phyloP scores from a whole-genome alignment of 345 rosid genomes.

The Melaleuca quinquenervia region DNA sequence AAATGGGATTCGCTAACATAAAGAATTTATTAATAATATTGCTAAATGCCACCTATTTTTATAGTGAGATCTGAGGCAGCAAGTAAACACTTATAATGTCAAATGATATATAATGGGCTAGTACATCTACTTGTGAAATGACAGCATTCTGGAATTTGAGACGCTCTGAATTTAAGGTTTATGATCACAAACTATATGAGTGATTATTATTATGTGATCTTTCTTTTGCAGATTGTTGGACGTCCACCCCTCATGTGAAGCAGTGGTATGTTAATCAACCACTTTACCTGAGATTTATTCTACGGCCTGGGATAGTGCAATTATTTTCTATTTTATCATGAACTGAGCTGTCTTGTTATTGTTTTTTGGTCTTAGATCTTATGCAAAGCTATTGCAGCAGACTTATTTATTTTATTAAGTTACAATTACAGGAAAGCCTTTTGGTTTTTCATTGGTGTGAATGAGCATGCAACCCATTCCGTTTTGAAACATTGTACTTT shows the following conservation, averaged over 20 bases:
- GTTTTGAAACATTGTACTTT: not conserved
- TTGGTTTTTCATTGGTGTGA: not conserved
- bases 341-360: not conserved
- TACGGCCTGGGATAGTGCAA: not conserved
- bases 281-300: not conserved
- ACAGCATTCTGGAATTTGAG: not conserved
- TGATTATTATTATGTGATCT: not conserved
- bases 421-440: not conserved
- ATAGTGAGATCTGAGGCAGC: not conserved
- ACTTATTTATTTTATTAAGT: not conserved
- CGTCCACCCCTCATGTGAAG: constrained; percentile 55
- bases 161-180: not conserved
- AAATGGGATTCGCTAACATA: not conserved
- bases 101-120: not conserved
- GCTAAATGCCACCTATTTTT: not conserved
- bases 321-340: not conserved
- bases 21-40: not conserved
- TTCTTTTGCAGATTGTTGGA: constrained; percentile 77
- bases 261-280: constrained; percentile 39
- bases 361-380: not conserved
- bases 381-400: not conserved
- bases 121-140: not conserved
- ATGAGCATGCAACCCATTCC: not conserved
- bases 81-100: not conserved
- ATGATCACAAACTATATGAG: not conserved